Evolutionary conservation across 1,284 basidiomycete genomes (phyloP), one percentile per base, ranked within the genome.

Genomic region (Heterobasidion annosum): DNA sequence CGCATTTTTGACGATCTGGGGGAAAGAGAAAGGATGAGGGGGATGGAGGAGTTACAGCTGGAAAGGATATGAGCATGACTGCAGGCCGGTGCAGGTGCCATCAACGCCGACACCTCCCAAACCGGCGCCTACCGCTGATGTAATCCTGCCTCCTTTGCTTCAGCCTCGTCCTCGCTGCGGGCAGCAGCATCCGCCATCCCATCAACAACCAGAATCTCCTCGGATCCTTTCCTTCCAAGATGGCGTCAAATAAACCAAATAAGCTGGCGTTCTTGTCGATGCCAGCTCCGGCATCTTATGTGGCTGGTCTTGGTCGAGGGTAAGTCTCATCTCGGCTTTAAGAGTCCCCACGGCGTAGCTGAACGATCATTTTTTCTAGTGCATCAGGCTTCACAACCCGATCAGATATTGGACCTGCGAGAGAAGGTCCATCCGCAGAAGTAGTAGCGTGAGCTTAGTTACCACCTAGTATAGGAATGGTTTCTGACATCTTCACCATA

Each of bases 371-470:
- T 50, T 35, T 33, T 43, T 51, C 12, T 57, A 92, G 91, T 70
- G 95, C 96, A 51, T 97, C 94, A 52, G 97, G 96, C 57, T 99
- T 99, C 73, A 99, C 96, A 0, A 99, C 95, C 8, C 89, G 96
- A 53, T 97, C 94, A 49, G 96, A 99, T 83, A 99, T 99, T 61
- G 96, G 96, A 68, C 97, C 96, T 49, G 96, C 96, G 3, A 81
- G 97, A 68, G 94, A 97, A 67, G 93, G 92, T 0, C 92, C 93
- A 0, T 90, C 89, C 13, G 92, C 92, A 33, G 93, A 95, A 70
- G 83, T 84, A 1, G 76, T 95, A 48, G 91, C 91, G 86, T 90
- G 62, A 59, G 82, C 25, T 25, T 25, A 25, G 25, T 25, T 81
- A 10, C 18, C 34, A 18, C 37, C 35, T 47, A 46, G 34, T 15